Evolutionary conservation across 352 stramenopile species (phyloP).

Genomic region (Nothophytophthora sp.): DNA sequence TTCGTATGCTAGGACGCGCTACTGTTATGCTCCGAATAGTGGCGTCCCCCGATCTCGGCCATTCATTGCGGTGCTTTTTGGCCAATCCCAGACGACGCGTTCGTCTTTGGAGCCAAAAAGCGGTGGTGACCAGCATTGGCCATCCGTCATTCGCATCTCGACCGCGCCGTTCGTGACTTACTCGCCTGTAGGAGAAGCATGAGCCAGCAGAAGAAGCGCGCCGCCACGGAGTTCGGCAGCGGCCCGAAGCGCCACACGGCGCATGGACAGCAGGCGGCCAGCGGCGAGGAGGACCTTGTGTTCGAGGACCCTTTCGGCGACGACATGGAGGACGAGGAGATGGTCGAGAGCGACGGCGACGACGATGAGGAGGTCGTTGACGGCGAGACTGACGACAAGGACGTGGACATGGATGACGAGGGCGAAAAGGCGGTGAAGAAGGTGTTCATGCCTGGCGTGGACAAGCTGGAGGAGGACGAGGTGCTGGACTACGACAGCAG

Average conservation of each 20-base stretch:
- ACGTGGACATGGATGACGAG: conserved; percentile 71
- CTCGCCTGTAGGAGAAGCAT: conserved; percentile 31
- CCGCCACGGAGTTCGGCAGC: conserved; percentile 36
- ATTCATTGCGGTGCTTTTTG: conserved; percentile 26
- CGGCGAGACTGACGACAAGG: conserved; percentile 44
- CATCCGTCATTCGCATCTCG: conserved; percentile 27
- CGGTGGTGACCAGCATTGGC: conserved; percentile 9
- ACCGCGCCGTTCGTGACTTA: too few species aligned
- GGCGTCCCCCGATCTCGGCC: conserved; percentile 1
- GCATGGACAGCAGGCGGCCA: conserved; percentile 20
- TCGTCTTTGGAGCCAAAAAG: neutral
- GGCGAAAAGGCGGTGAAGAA: conserved; percentile 66
- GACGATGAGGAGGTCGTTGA: conserved; percentile 77
- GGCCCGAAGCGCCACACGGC: conserved; percentile 58
- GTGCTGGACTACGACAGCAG: conserved; percentile 98
- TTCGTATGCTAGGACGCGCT: too few species aligned
- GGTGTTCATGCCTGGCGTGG: conserved; percentile 94
- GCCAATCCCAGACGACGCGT: conserved; percentile 27
- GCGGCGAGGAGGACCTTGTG: conserved; percentile 61
- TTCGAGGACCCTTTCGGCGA: conserved; percentile 91
- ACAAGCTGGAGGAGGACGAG: conserved; percentile 92
- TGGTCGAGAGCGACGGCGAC: conserved; percentile 82
- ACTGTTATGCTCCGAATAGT: conserved; percentile 3
- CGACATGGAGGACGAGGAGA: conserved; percentile 90
- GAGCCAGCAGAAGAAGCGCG: conserved; percentile 75